Conservation (phyloP, 306 rosid species). For the Hippophae rhamnoides region DNA sequence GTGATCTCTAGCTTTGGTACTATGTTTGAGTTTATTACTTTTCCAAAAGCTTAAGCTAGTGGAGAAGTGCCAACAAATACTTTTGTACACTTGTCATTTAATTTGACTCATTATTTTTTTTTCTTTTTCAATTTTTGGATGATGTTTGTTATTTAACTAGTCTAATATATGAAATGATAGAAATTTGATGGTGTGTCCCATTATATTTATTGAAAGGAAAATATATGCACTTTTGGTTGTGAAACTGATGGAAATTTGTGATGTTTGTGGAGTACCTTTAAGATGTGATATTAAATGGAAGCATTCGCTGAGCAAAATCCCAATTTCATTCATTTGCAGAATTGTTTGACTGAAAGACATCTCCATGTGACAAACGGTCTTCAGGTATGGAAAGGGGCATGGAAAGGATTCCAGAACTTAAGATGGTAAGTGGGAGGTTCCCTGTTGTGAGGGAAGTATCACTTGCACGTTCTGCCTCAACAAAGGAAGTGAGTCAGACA, state of each 20-base stretch:
- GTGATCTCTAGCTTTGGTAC: too few relatives aligned
- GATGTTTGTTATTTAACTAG: background rate
- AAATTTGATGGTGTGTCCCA: conserved; percentile 9
- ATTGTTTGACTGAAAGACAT: conserved; percentile 17
- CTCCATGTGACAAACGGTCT: conserved; percentile 31
- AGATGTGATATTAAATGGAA: conserved; percentile 15
- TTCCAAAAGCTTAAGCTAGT: too few relatives aligned
- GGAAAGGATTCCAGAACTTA: conserved; percentile 75
- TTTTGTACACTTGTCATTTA: too few relatives aligned
- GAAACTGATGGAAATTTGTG: conserved; percentile 4
- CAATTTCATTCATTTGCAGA: conserved; percentile 41
- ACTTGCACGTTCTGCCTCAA: conserved; percentile 17
- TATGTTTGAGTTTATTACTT: too few relatives aligned
- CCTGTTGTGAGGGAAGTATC: conserved; percentile 43
- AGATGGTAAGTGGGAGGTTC: conserved; percentile 38
- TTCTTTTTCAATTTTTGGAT: background rate
- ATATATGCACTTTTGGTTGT: background rate
- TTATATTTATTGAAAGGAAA: background rate
- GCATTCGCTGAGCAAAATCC: conserved; percentile 13
- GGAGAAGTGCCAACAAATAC: too few relatives aligned
- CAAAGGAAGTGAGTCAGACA: conserved; percentile 28
- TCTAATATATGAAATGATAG: background rate
- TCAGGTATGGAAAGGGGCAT: conserved; percentile 72
- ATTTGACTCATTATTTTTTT: too few relatives aligned
- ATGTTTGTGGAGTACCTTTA: conserved; percentile 3